Base-by-base conservation (phyloP, 257 asterid species). In the Scutellaria minor region DNA sequence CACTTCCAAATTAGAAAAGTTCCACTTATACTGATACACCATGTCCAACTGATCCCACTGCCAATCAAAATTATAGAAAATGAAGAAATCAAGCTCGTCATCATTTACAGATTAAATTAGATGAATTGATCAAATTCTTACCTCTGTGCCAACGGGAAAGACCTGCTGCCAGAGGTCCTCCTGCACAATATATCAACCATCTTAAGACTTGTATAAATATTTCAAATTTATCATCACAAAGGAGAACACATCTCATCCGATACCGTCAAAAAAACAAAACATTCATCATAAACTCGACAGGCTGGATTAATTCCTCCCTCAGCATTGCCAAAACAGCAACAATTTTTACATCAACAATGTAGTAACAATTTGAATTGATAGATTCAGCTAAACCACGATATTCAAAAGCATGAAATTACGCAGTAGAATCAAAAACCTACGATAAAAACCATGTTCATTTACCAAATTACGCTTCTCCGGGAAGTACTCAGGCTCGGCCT, bases 31-130 rank as follows among this genome's bases (percentile, higher is more conserved):
- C 72, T 84, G 88, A 72, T 95, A 95, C 53, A 95, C 97, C 85
- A 71, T 77, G 80, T 95, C 95, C 86, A 95, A 78, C 86, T 86
- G 97, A 84, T 95, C 98, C 99, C 99, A 95, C 99, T 95, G 91
- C 41, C 70, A 82, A 80, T 48, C 53, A 79, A 86, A 90, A 66
- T 73, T 82, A 87, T 87, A 55, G 20, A 45, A 50, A 22, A 61
- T n/a, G 3, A 54, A 13, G 18, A 64, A 44, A 41, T 12, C 12
- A 44, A 8, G 10, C 27, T 9, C 46, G 1, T 18, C n/a, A 59
- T 35, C 53, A 64, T 27, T 9, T 3, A 15, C 9, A 31, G 22
- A 45, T 11, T 10, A 41, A 42, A 64, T 61, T 9, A 41, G 40
- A 51, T 1, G 3, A 35, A 62, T 7, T 47, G 2, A 15, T 44